Conservation (phyloP, 164 flowering plant species). For the Aristolochia fimbriata region DNA sequence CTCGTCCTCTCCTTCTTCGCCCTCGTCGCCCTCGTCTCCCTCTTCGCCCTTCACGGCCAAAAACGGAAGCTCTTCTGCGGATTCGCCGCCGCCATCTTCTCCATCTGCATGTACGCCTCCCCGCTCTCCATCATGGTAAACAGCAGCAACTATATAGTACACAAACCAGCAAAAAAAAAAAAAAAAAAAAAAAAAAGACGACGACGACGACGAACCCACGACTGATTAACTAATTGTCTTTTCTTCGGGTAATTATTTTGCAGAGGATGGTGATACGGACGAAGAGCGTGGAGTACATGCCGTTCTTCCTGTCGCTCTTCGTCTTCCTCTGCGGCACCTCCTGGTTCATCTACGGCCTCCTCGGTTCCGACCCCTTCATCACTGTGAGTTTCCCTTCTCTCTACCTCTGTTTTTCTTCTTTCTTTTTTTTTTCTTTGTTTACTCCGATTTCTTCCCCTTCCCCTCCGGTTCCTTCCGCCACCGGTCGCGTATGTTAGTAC, state of each 20-base stretch:
- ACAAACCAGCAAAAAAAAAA: too few species aligned
- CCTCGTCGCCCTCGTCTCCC: slow-evolving; percentile 47
- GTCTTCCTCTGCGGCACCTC: slow-evolving; percentile 40
- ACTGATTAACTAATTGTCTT: too few species aligned
- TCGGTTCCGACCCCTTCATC: slow-evolving; percentile 40
- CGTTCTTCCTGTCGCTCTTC: slow-evolving; percentile 43
- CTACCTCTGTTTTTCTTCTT: too few species aligned
- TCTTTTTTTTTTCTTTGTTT: background rate
- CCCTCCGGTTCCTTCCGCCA: too few species aligned
- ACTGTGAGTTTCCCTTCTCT: slow-evolving; percentile 20
- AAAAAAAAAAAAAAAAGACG: too few species aligned
- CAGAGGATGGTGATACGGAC: slow-evolving; percentile 49
- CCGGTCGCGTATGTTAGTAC: background rate
- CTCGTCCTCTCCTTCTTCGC: slow-evolving; percentile 44
- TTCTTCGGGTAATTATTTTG: too few species aligned
- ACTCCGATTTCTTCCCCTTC: too few species aligned
- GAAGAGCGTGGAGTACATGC: slow-evolving; percentile 58
- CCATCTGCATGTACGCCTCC: slow-evolving; percentile 85
- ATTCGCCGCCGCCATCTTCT: slow-evolving; percentile 66
- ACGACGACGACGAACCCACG: too few species aligned
- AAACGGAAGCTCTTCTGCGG: slow-evolving; percentile 74
- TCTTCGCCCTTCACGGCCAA: slow-evolving; percentile 55
- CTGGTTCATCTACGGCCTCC: slow-evolving; percentile 45
- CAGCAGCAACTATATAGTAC: too few species aligned
- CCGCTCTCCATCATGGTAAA: slow-evolving; percentile 86